Evolutionary conservation across 495 filamentous ascomycete genomes (phyloP).

Genomic region (Tetracladium setigerum): DNA sequence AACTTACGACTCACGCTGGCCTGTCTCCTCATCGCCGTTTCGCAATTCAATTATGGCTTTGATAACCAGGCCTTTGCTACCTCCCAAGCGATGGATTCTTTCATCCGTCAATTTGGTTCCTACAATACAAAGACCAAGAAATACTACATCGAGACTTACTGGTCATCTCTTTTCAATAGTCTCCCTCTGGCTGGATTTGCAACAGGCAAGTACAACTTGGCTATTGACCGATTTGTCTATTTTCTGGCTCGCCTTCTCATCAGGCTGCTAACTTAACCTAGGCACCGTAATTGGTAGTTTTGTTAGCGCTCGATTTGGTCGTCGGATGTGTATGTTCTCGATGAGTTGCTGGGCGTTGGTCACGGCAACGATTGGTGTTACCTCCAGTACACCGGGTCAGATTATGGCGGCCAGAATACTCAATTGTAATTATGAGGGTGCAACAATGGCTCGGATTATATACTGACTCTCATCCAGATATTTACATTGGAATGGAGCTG

Average conservation of each 20-base stretch:
- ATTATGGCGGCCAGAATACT: conserved; percentile 27
- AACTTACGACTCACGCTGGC: neutral
- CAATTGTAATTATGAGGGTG: conserved; percentile 29
- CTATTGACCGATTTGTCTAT: no score
- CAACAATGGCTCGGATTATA: no score
- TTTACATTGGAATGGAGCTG: conserved; percentile 33
- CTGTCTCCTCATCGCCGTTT: neutral
- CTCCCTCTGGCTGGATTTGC: neutral
- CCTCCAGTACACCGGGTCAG: conserved; percentile 23
- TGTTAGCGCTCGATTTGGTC: conserved; percentile 26
- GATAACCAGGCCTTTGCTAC: neutral
- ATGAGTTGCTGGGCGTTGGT: conserved; percentile 30
- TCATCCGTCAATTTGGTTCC: neutral
- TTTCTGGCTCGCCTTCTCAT: no score
- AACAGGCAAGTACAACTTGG: neutral
- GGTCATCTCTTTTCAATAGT: neutral
- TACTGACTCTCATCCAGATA: conserved; percentile 9
- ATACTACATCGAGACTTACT: neutral
- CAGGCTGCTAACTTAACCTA: neutral
- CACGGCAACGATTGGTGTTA: conserved; percentile 26
- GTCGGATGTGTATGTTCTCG: conserved; percentile 27
- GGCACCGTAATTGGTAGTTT: conserved; percentile 25
- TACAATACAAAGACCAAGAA: neutral
- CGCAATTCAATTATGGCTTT: neutral
- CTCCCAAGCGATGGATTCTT: neutral